These are phyloP conservation scores for Westerdykella aurantiaca DNA, from an alignment of 2,329 filamentous ascomycete genomes.

Conservation along the genomic window DNA sequence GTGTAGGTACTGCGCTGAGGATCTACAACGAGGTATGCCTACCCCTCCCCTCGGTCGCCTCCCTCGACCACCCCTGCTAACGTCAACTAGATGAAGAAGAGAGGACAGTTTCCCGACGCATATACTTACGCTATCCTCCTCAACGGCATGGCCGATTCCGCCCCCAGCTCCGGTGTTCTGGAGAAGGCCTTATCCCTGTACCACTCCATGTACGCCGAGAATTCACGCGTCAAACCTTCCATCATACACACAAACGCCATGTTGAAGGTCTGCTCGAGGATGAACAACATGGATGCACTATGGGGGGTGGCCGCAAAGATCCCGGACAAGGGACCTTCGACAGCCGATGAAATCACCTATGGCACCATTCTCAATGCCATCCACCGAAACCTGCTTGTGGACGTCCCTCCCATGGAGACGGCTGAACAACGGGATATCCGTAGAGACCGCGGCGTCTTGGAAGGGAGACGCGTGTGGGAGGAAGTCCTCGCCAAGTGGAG, in stretches of 20 bases:
- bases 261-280: conserved; percentile 72
- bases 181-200: conserved; percentile 69
- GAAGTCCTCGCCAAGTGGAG: conserved; percentile 75
- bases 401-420: conserved; percentile 22
- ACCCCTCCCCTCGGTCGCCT: background rate
- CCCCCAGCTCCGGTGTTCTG: conserved; percentile 56
- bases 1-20: conserved; percentile 62
- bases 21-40: conserved; percentile 73
- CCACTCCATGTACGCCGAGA: conserved; percentile 62
- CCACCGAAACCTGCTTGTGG: conserved; percentile 31
- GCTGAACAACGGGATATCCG: conserved; percentile 22
- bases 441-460: conserved; percentile 49
- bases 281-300: conserved; percentile 70
- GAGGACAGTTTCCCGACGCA: conserved; percentile 70
- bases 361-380: conserved; percentile 78
- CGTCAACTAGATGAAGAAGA: conserved; percentile 77
- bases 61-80: conserved; percentile 13
- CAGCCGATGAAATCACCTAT: conserved; percentile 69
- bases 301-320: conserved; percentile 71
- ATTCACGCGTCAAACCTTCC: conserved; percentile 61
- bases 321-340: conserved; percentile 55
- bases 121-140: conserved; percentile 83
- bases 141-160: conserved; percentile 61
- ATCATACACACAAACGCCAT: conserved; percentile 84
- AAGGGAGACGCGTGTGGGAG: conserved; percentile 72